phyloP scores from a whole-genome alignment of 768 basidiomycete species.

The Boletus tylopilopsis region DNA sequence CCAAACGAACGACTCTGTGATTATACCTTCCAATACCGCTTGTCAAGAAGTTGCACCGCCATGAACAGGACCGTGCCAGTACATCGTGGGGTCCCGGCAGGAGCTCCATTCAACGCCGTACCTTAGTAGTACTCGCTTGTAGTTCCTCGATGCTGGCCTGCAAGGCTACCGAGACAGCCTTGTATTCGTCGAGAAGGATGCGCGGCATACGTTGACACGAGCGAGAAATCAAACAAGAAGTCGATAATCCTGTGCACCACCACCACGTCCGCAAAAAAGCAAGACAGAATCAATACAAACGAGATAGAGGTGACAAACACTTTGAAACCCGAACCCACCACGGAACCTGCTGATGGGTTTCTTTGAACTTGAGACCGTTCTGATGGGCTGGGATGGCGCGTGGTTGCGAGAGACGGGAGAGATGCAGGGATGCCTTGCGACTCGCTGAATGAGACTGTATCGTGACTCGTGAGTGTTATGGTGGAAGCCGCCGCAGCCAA shows the following conservation, averaged over 20 bases:
- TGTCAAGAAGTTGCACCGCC: too few relatives aligned
- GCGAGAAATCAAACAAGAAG: slow-evolving; percentile 85
- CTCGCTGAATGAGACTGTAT: too few relatives aligned
- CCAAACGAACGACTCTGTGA: too few relatives aligned
- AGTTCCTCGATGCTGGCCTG: slow-evolving; percentile 87
- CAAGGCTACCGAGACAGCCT: slow-evolving; percentile 76
- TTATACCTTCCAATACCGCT: too few relatives aligned
- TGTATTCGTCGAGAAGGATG: slow-evolving; percentile 91
- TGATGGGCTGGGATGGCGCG: slow-evolving; percentile 49
- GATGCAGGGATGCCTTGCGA: slow-evolving; percentile 45
- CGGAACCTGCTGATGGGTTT: slow-evolving; percentile 74
- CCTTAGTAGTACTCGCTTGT: slow-evolving; percentile 80
- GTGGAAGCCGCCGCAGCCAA: slow-evolving; percentile 35
- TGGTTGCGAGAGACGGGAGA: slow-evolving; percentile 44
- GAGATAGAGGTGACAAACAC: slow-evolving; percentile 3
- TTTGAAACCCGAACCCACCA: slow-evolving; percentile 46
- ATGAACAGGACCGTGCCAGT: too few relatives aligned
- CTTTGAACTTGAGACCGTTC: slow-evolving; percentile 54
- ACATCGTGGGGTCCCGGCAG: background rate
- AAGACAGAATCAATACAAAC: slow-evolving; percentile 3
- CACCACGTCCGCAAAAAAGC: too few relatives aligned
- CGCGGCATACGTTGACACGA: slow-evolving; percentile 82
- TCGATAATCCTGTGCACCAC: slow-evolving; percentile 59
- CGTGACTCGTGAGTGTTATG: slow-evolving; percentile 2
- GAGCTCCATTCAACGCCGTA: slow-evolving; percentile 20